Percentiles rank a stretch among this genome's conserved stretches.
phyloP scores from a whole-genome alignment of 108 stramenopile species.

The Pseudonitzschia delicatissima region DNA sequence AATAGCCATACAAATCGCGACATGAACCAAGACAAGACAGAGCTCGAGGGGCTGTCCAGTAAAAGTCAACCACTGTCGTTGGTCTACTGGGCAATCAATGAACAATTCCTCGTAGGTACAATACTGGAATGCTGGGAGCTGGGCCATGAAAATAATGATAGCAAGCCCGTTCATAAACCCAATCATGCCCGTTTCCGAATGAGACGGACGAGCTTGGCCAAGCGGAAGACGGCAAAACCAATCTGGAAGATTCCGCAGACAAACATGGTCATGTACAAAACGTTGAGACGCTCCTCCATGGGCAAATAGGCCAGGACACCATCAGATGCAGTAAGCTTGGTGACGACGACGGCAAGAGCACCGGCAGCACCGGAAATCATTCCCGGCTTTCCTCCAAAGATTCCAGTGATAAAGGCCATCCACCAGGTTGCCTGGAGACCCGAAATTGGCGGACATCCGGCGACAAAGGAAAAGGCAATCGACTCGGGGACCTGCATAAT shows the following conservation, averaged over 20 bases:
- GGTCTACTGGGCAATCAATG: slow-evolving; percentile 42
- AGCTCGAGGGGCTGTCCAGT: slow-evolving; percentile 22
- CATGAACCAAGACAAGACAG: slow-evolving; percentile 29
- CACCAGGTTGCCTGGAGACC: slow-evolving; percentile 60
- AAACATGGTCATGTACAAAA: slow-evolving; percentile 53
- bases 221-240: slow-evolving; percentile 39
- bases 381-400: slow-evolving; percentile 56
- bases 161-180: slow-evolving; percentile 30
- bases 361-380: slow-evolving; percentile 65
- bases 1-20: slow-evolving; percentile 42
- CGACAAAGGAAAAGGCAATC: slow-evolving; percentile 59
- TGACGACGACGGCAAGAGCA: slow-evolving; percentile 59
- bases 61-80: slow-evolving; percentile 51
- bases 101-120: slow-evolving; percentile 40
- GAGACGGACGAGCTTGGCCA: slow-evolving; percentile 51
- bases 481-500: slow-evolving; percentile 66
- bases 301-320: slow-evolving; percentile 41
- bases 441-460: slow-evolving; percentile 48
- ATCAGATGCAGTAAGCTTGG: slow-evolving; percentile 43
- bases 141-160: slow-evolving; percentile 57
- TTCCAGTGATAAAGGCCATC: slow-evolving; percentile 51
- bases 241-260: slow-evolving; percentile 49
- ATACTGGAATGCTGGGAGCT: slow-evolving; percentile 47
- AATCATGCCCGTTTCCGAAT: slow-evolving; percentile 53
- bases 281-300: slow-evolving; percentile 38